phyloP scores from a whole-genome alignment of 768 basidiomycete species.

The Pleurotus citrinopileatus region DNA sequence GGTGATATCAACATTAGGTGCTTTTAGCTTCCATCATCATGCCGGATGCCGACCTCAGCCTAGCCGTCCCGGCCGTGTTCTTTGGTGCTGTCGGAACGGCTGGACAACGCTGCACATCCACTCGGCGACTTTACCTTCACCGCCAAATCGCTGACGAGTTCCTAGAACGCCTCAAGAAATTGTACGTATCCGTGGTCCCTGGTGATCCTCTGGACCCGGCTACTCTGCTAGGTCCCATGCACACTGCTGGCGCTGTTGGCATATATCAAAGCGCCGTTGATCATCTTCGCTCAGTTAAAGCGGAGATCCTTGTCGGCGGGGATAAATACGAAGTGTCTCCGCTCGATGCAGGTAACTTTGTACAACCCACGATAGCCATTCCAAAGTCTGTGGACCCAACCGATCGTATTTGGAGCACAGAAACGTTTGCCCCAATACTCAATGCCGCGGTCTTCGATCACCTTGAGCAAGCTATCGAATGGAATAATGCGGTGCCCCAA shows the following conservation, averaged over 20 bases:
- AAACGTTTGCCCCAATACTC: conserved; percentile 88
- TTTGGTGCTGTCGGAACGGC: conserved; percentile 89
- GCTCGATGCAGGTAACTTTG: conserved; percentile 77
- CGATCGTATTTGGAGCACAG: conserved; percentile 69
- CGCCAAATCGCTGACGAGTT: conserved; percentile 73
- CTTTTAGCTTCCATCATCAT: conserved; percentile 81
- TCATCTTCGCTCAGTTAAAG: conserved; percentile 60
- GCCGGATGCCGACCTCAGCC: conserved; percentile 87
- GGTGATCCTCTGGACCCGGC: conserved; percentile 80
- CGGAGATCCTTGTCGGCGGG: conserved; percentile 78
- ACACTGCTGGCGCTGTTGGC: conserved; percentile 65
- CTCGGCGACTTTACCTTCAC: conserved; percentile 88
- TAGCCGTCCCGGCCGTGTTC: conserved; percentile 88
- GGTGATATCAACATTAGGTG: conserved; percentile 17
- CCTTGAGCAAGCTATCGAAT: conserved; percentile 80
- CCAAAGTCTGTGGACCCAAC: conserved; percentile 53
- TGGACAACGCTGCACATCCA: conserved; percentile 85
- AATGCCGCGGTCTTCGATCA: conserved; percentile 86
- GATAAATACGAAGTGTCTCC: conserved; percentile 46
- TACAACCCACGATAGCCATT: conserved; percentile 81
- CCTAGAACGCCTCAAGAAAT: conserved; percentile 66
- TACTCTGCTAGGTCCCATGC: conserved; percentile 87
- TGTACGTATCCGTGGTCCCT: conserved; percentile 69
- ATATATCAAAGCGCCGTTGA: conserved; percentile 62
- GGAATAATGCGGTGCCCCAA: conserved; percentile 90